These are phyloP conservation scores for Pelargonium fulgidum DNA, from an alignment of 441 rosid genomes.

Conservation along the genomic window DNA sequence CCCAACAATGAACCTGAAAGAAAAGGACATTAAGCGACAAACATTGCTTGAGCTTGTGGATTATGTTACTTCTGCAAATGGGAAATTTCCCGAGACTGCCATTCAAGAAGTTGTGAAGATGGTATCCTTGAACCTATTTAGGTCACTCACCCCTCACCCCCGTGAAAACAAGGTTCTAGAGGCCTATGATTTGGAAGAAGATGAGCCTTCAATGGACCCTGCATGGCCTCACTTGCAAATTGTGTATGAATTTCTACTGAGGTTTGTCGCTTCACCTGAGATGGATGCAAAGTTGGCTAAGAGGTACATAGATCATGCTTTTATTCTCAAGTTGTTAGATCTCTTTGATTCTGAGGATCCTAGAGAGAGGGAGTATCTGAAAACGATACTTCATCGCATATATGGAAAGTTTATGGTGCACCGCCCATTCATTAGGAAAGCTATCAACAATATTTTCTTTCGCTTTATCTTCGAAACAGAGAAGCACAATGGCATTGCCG, in stretches of 20 bases:
- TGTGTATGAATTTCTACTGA: conserved; percentile 60
- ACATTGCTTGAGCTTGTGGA: conserved; percentile 76
- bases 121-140: conserved; percentile 53
- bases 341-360: conserved; percentile 37
- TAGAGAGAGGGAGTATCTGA: conserved; percentile 54
- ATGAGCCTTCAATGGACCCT: conserved; percentile 68
- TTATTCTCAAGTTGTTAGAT: conserved; percentile 65
- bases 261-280: conserved; percentile 66
- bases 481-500: conserved; percentile 84
- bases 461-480: conserved; percentile 78
- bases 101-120: conserved; percentile 54
- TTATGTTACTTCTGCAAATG: conserved; percentile 56
- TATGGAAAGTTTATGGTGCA: conserved; percentile 42
- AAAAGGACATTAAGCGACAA: conserved; percentile 73
- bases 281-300: conserved; percentile 68
- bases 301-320: conserved; percentile 58
- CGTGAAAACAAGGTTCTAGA: conserved; percentile 54
- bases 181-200: conserved; percentile 55
- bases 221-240: conserved; percentile 75
- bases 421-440: conserved; percentile 81
- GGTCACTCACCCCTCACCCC: conserved; percentile 48
- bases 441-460: conserved; percentile 73
- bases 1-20: conserved; percentile 58
- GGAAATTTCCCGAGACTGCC: conserved; percentile 48
- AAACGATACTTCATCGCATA: too few relatives aligned